These are phyloP conservation scores for Trichoderma sp. DNA, from an alignment of 2,329 filamentous ascomycete species.

Conservation along the genomic window DNA sequence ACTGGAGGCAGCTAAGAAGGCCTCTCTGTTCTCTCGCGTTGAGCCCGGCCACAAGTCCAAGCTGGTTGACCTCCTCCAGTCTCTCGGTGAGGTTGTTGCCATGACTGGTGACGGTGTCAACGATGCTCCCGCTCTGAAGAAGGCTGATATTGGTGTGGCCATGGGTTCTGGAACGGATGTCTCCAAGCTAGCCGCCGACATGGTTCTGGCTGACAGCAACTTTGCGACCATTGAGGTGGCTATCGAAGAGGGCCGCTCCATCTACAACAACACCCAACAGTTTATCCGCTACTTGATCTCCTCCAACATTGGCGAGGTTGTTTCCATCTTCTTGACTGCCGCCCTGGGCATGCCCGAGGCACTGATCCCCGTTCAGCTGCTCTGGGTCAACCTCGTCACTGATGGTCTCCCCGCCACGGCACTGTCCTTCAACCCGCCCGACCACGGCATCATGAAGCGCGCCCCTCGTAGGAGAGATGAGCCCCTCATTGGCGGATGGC, in stretches of 20 bases:
- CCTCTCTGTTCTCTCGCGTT: slow-evolving; percentile 92
- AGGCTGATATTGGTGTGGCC: slow-evolving; percentile 96
- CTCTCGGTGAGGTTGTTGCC: slow-evolving; percentile 88
- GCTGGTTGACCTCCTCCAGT: slow-evolving; percentile 93
- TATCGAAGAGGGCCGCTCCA: slow-evolving; percentile 94
- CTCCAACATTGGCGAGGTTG: slow-evolving; percentile 98
- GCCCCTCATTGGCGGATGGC: slow-evolving; percentile 87
- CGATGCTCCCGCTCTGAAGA: slow-evolving; percentile 95
- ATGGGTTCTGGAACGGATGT: slow-evolving; percentile 99
- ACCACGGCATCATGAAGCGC: slow-evolving; percentile 96
- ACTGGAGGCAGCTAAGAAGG: slow-evolving; percentile 78
- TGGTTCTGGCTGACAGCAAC: slow-evolving; percentile 98
- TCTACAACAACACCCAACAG: slow-evolving; percentile 99
- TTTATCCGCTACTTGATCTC: slow-evolving; percentile 99
- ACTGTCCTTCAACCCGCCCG: slow-evolving; percentile 96
- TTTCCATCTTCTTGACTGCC: slow-evolving; percentile 97
- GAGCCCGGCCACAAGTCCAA: slow-evolving; percentile 98
- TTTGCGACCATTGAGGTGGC: slow-evolving; percentile 97
- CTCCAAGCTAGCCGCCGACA: slow-evolving; percentile 93
- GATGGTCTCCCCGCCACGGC: slow-evolving; percentile 96
- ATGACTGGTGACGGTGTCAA: slow-evolving; percentile 99
- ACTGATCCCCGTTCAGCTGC: slow-evolving; percentile 91
- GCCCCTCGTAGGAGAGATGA: slow-evolving; percentile 91
- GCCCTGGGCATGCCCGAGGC: slow-evolving; percentile 97
- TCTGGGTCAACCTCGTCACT: slow-evolving; percentile 98